Evolutionary conservation across 805 yeast genomes (phyloP).

Genomic region (Hanseniaspora occidentalis): DNA sequence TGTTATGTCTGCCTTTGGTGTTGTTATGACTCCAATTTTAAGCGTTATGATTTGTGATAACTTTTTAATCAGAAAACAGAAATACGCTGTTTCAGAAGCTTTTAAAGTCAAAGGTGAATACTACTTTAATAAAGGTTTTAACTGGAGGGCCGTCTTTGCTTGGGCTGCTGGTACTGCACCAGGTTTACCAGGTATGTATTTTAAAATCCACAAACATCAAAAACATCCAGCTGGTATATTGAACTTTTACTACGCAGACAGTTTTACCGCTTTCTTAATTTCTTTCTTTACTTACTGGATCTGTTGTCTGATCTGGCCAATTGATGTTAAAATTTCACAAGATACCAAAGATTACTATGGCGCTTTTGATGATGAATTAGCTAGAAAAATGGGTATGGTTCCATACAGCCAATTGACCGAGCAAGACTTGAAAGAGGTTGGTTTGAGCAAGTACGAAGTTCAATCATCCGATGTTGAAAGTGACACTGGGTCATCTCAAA

Average conservation of each 20-base stretch:
- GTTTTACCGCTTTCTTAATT: conserved; percentile 30
- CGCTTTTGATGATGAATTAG: conserved; percentile 27
- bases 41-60: conserved; percentile 31
- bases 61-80: conserved; percentile 25
- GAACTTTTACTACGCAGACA: conserved; percentile 32
- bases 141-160: conserved; percentile 26
- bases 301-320: conserved; percentile 27
- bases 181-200: conserved; percentile 37
- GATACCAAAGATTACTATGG: conserved; percentile 31
- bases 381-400: conserved; percentile 20
- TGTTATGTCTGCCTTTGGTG: conserved; percentile 28
- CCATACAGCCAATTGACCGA: conserved; percentile 21
- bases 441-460: conserved; percentile 5
- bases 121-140: conserved; percentile 28
- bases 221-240: conserved; percentile 24
- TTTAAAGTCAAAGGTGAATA: conserved; percentile 22
- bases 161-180: conserved; percentile 30
- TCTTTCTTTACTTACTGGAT: conserved; percentile 28
- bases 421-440: conserved; percentile 6
- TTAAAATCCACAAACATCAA: conserved; percentile 22
- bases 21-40: conserved; percentile 28
- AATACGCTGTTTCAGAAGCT: conserved; percentile 23
- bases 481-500: conserved; percentile 2
- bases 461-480: conserved; percentile 1
- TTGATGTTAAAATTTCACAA: conserved; percentile 20